Evolutionary conservation across 2,329 filamentous ascomycete genomes (phyloP), one percentile per base, ranked within the genome.

Genomic region (Phaeoacremonium minimum): DNA sequence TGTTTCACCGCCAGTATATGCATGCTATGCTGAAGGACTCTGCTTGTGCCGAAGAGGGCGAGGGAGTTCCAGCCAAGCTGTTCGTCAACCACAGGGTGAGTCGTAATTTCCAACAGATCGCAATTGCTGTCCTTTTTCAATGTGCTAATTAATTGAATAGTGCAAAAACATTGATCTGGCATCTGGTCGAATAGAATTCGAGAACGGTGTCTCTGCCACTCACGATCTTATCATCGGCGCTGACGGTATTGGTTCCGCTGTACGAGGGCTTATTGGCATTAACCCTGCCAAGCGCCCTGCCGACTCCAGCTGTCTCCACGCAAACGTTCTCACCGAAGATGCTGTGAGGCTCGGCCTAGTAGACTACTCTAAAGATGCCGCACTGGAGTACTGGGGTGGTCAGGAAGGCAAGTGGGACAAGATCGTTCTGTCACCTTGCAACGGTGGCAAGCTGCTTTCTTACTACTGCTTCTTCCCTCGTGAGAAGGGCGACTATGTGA

Each of bases 391-490:
- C 63, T 85, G 81, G 81, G 82, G 82, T 17, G 82, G 82, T 2
- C 72, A 78, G 35, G 74, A 80, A 36, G 63, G 60, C 37, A 77
- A 75, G 49, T 77, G 66, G 67, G 75, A 84, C 56, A 86, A 85
- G 66, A 85, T 86, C 40, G 81, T 85, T 5, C 63, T 85, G 3
- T 83, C 79, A 0, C 79, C 81, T 5, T 85, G 82, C 60, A 81
- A 83, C 49, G 73, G 72, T 15, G 80, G 80, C 36, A 73, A 73
- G 42, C 60, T 84, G 4, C 64, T 84, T 4, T 83, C 78, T 0
- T 85, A 82, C 60, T 85, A 85, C 59, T 83, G 80, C 59, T 84
- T 84, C 65, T 84, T 83, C 57, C 73, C 79, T 0, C 67, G 74
- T 2, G 66, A 70, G 6, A 65, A 69, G 41, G 75, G 76, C 6